Evolutionary conservation across 768 basidiomycete genomes (phyloP), one percentile per base, ranked within the genome.

Genomic region (Hygrocybe punicea): DNA sequence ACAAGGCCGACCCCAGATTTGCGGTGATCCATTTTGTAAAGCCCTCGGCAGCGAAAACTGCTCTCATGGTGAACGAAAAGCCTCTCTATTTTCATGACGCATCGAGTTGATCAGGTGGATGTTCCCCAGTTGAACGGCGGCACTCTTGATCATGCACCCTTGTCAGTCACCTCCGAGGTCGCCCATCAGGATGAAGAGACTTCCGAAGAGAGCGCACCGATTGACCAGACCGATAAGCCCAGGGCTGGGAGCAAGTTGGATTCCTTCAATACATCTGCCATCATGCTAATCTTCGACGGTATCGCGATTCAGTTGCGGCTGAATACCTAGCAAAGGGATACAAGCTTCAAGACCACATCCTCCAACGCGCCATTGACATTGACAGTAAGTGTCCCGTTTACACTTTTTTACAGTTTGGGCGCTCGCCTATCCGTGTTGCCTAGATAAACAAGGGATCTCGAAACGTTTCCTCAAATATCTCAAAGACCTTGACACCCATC

Each of bases 311-410:
- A 84, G 92, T 97, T 65, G 89, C 90, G 24, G 95, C 96, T 25
- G 96, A 98, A 70, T 93, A 95, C 71, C 82, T 99, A 45, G 93
- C 96, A 1, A 85, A 83, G 66, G 97, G 96, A 1, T 98, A 98
- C 74, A 65, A 66, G 51, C 80, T 98, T 24, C 84, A 85, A 16
- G 95, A 98, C 67, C 67, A 78, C 48, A 81, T 94, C 62, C 78
- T 98, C 46, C 78, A 88, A 62, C 81, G 81, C 49, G 88, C 91
- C 47, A 91, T 93, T 62, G 88, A 91, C 35, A 75, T 90, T n/a
- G 89, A 91, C 67, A 73, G 85, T 87, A 60, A 58, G 76, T 60
- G 4, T 24, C 24, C 42, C 10, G 49, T 11, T 33, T 11, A 36
- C 8, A 50, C 49, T 51, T 13, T 34, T 37, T 16, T 14, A 21